Evolutionary conservation across 2,329 filamentous ascomycete species (phyloP), one percentile per base, ranked within the genome.

Genomic region (Rhynchosporium secalis): DNA sequence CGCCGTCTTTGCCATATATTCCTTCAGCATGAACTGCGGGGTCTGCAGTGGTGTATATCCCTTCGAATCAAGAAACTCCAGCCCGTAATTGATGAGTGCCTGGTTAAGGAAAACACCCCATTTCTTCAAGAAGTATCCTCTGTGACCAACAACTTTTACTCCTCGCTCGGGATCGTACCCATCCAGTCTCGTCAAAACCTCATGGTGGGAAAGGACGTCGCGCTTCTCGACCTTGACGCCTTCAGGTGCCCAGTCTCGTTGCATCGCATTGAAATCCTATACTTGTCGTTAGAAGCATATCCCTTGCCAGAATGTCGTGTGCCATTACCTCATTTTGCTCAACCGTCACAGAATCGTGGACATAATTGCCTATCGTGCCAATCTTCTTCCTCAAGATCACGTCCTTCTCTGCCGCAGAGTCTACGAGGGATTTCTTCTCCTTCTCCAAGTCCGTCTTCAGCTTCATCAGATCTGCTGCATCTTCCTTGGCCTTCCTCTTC

Each of bases 1-100:
- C 2, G 95, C 95, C 0, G 95, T 99, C 82, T 98, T 98, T 64
- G 90, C 93, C 95, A 99, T 99, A 76, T 92, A 89, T 56, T 96
- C 91, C 76, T 91, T 90, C 66, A 94, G 84, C 91, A 98, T 96
- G 81, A 99, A 96, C 74, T 92, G 92, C 1, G 93, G 93, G 1
- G 94, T 89, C 73, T 95, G 91, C 68, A 94, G 86, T 7, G 91
- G 88, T 36, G 84, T 92, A 77, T 92, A 96, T 61, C 90, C 92
- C 76, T 88, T 90, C 71, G 85, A 81, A 76, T 86, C 86, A 60
- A 98, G 86, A 76, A 96, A 98, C 73, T 96, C 89, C 54, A 97
- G 81, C 58, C 93, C 94, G 75, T 98, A 99, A 79, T 96, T 96
- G 77, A 97, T 88, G 57, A 99, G 83, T 1, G 95, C 95, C 75